Base-by-base conservation (phyloP, 164 flowering plant species). In the Aristolochia fimbriata region DNA sequence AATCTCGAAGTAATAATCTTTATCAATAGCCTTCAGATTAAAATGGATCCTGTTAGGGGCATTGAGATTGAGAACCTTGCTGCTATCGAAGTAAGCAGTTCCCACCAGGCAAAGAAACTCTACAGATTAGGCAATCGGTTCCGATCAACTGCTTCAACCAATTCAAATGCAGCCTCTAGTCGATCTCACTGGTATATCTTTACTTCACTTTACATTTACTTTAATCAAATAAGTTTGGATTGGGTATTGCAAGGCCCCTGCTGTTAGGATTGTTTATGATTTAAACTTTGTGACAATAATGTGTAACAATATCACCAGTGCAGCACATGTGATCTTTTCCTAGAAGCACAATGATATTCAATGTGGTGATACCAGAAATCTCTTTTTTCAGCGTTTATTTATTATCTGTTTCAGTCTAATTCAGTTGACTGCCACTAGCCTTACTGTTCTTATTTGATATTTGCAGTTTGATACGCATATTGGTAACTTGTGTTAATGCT, bases 131-230 rank as follows among this genome's bases (percentile, higher is more conserved):
- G 90, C 41, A 76, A 81, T 67, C 80, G 73, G 15, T 58, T 64
- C 62, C 74, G 90, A 72, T 80, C 90, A 62, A 84, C 90, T 57
- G 83, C 82, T 53, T 74, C 80, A 15, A 84, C 90, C 49, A 75
- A 73, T 62, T 74, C 80, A 15, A 82, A 84, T 67, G 23, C 15
- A 19, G 62, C 73, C 52, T 82, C 90, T 21, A 84, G 87, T 78
- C 76, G 87, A 73, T 84, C 90, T 56, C 90, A 82, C 68, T 80
- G 87, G 90, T 84, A 74, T 10, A 37, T 10, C 43, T 37, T 7
- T 37, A 37, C 8, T 50, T 20, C 9, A n/a, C 5, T 49, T 4
- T 49, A 8, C 37, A 21, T 31, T 9, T 8, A 31, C 47, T 47
- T 21, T 60, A 21, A n/a, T 50, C 47, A 56, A 47, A 31, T 19